Base-by-base conservation (phyloP, 805 yeast genomes). In the Ogataea philodendri region DNA sequence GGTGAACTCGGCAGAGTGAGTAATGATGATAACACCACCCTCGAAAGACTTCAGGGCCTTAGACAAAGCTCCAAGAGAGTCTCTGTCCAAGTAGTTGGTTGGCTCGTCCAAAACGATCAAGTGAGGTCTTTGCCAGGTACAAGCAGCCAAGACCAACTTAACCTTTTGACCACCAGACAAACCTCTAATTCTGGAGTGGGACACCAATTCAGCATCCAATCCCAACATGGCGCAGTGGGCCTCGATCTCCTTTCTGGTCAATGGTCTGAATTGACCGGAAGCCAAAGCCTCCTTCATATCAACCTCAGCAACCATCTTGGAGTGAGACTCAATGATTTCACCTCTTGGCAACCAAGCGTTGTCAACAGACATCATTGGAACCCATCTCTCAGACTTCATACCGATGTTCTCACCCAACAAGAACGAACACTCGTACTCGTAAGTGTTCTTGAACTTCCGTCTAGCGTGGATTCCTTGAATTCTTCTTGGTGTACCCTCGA, bases 211-310 rank as follows among this genome's bases (percentile, higher is more conserved):
- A 62, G 97, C 81, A 55, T 93, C 98, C 67, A 93, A 78, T 77
- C 98, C 98, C 74, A 93, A 78, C 90, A 88, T 84, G 58, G 89
- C 79, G 78, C 98, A 93, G 78, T 93, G 98, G 63, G 80, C 83
- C 83, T 93, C 98, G 63, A 93, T 93, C 78, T 93, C 98, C 82
- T 93, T 93, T 84, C 98, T 89, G 72, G 97, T 93, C 71, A 93
- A 84, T 48, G 98, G 93, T 76, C 99, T 88, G 95, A 93, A 93
- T 80, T 93, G 98, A 78, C 98, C 99, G 60, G 97, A 90, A 66
- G 97, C 97, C 67, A 93, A 82, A 71, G 99, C 98, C 79, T 90
- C 99, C 84, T 93, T 93, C 98, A 93, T 90, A 74, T 94, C 99
- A 67, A 93, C 97, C 80, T 94, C 98, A 69, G 97, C 97, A 72